A percentile compares a stretch with the other conserved stretches of the same genome.
These are phyloP conservation scores for Boletus barrowsii DNA, from an alignment of 768 basidiomycete species.

Conservation along the genomic window DNA sequence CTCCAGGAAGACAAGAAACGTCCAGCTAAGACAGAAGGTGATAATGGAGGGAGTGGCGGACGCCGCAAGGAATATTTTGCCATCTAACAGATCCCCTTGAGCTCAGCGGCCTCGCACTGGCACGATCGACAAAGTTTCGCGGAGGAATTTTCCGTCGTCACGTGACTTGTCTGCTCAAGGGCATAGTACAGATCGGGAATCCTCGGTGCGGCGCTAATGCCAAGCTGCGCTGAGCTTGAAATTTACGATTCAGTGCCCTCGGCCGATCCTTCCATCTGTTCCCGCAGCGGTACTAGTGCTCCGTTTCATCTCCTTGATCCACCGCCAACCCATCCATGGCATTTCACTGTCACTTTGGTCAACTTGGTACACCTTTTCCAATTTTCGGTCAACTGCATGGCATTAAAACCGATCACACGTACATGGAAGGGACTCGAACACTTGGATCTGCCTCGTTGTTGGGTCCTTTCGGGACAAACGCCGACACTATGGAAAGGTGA, in stretches of 20 bases:
- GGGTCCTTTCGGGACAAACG: background rate
- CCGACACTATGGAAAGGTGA: background rate
- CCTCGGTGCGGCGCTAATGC: constrained; percentile 15
- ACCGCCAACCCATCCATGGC: background rate
- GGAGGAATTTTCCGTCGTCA: constrained; percentile 3
- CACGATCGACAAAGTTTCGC: constrained; percentile 7
- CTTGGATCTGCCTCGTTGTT: constrained; percentile 1
- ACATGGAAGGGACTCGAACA: background rate
- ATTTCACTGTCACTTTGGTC: background rate
- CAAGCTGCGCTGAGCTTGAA: constrained; percentile 17
- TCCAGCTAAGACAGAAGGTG: constrained; percentile 25
- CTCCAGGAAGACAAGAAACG: constrained; percentile 9
- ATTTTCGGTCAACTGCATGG: background rate
- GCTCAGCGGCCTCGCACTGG: no score
- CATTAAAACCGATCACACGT: background rate
- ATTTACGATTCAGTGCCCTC: constrained; percentile 12
- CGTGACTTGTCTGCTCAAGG: background rate
- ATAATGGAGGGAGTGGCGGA: constrained; percentile 19
- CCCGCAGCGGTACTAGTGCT: background rate
- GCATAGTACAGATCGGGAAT: constrained; percentile 10
- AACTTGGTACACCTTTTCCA: background rate
- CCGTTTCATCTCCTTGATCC: constrained; percentile 3
- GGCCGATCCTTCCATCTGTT: background rate
- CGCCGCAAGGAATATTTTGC: constrained; percentile 14
- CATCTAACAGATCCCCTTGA: constrained; percentile 7